These are phyloP conservation scores for Venturia asperata DNA, from an alignment of 2,329 filamentous ascomycete species.

Conservation along the genomic window DNA sequence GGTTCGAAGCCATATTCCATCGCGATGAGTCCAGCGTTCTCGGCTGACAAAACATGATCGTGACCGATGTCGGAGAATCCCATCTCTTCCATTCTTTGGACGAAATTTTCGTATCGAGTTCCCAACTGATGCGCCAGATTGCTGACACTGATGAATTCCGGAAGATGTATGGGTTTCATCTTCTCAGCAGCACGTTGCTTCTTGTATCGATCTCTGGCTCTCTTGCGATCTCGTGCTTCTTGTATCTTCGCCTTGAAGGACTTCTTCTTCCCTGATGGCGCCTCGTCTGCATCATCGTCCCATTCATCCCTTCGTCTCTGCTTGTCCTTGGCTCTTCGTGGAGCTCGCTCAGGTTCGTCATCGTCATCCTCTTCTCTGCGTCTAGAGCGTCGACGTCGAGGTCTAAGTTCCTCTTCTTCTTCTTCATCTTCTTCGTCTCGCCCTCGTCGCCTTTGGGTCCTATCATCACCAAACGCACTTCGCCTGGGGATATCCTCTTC, in stretches of 20 bases:
- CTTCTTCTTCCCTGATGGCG: slow-evolving; percentile 6
- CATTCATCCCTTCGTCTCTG: slow-evolving; percentile 3
- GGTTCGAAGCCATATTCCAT: slow-evolving; percentile 91
- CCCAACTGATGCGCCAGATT: slow-evolving; percentile 71
- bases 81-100: slow-evolving; percentile 69
- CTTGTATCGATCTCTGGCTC: not conserved
- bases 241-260: not conserved
- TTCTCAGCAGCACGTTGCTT: slow-evolving; percentile 2
- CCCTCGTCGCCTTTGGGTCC: not conserved
- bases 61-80: slow-evolving; percentile 81
- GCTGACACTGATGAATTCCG: slow-evolving; percentile 84
- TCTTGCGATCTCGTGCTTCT: not conserved
- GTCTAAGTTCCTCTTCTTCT: not conserved
- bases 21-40: slow-evolving; percentile 83
- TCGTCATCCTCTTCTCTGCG: slow-evolving; percentile 13
- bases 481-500: not conserved
- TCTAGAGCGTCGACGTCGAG: slow-evolving; percentile 3
- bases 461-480: not conserved
- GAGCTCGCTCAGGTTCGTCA: not conserved
- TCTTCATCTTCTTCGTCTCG: not conserved
- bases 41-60: slow-evolving; percentile 81
- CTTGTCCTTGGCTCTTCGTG: slow-evolving; percentile 5
- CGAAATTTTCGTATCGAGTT: slow-evolving; percentile 63
- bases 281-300: slow-evolving; percentile 6
- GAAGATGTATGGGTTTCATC: slow-evolving; percentile 57